Base-by-base conservation (phyloP, 768 basidiomycete species). In the Boletus pseudopeckii region DNA sequence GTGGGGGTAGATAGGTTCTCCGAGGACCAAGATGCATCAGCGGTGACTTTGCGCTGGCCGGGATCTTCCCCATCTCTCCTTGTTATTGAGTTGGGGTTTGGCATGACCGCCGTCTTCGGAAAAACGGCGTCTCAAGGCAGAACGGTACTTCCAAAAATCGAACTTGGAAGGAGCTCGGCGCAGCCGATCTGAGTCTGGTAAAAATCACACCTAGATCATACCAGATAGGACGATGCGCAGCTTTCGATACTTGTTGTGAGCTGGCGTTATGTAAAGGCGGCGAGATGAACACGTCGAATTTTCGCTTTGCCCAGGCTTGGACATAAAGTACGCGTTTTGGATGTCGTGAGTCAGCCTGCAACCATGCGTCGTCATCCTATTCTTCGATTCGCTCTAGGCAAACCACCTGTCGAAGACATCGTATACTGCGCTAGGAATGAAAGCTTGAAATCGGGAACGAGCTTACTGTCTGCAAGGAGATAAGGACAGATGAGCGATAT, bases 1-100 rank as follows among this genome's bases (percentile, higher is more conserved):
- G 26, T 33, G 45, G 41, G 15, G 26, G 5, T 39, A 26, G 26
- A 4, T 39, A 26, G 30, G 43, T 55, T 49, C 55, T 53, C 61
- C 61, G 63, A 60, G 51, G 61, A 53, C 26, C 50, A 30, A 45
- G 60, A 53, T 33, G 15, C 20, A 45, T 45, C 40, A 46, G 24
- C 17, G 28, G 24, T 33, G 32, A 40, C 33, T 48, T 42, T 28
- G 8, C 26, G 20, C 32, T 30, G 8, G n/a, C 17, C 7, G 28
- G 30, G 52, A 48, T 52, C 42, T 50, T 17, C 33, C 32, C n/a
- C 24, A 17, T 30, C 42, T 4, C 54, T 20, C 41, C 26, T 41
- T 42, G 33, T 15, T 30, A 43, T 59, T 40, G 37, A 55, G 20
- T 53, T 52, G 43, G 41, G 26, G 30, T 49, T 40, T 42, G 32